Conservation (phyloP, 768 basidiomycete genomes). For the Psilocybe azurescens region DNA sequence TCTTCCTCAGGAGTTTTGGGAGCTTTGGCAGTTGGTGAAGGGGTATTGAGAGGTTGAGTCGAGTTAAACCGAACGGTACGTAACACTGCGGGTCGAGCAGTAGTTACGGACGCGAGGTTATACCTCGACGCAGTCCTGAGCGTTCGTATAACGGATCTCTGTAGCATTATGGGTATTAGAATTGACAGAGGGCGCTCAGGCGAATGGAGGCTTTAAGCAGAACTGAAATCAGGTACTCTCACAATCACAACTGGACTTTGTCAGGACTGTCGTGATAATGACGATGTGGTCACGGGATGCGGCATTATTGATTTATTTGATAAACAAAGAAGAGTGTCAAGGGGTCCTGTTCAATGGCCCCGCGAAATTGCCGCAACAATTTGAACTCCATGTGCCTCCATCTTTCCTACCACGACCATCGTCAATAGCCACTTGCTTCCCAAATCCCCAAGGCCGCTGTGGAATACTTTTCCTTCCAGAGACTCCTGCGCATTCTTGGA, state of each 20-base stretch:
- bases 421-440: background rate
- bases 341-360: constrained; percentile 19
- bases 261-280: constrained; percentile 16
- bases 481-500: too few species aligned
- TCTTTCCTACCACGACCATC: constrained; percentile 4
- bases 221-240: background rate
- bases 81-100: constrained; percentile 8
- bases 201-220: background rate
- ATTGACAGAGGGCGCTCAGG: background rate
- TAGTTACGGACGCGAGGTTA: background rate
- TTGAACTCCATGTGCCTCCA: background rate
- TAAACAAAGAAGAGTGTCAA: constrained; percentile 12
- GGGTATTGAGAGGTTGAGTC: constrained; percentile 25
- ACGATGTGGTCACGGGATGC: constrained; percentile 17
- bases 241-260: background rate
- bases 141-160: constrained; percentile 30
- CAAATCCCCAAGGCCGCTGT: background rate
- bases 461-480: too few species aligned
- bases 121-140: constrained; percentile 21
- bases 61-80: constrained; percentile 32
- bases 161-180: constrained; percentile 18
- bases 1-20: constrained; percentile 35
- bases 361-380: constrained; percentile 34
- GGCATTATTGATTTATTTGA: background rate
- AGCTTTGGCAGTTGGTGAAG: constrained; percentile 18